These are phyloP conservation scores for Hypholoma sublateritium DNA, from an alignment of 768 basidiomycete genomes.

Conservation along the genomic window DNA sequence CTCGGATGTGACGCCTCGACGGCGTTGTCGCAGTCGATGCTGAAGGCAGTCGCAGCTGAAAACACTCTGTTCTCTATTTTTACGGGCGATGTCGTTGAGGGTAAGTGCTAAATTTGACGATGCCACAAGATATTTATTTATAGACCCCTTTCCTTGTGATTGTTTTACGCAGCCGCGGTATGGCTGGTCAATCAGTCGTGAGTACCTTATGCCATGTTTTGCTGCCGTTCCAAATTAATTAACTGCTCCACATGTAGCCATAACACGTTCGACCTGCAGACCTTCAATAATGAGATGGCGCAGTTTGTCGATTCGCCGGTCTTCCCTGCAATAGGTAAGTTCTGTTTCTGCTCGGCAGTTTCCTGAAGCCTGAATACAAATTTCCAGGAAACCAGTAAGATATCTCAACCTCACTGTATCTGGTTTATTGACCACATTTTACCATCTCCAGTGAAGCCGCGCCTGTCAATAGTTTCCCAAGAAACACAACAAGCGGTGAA, in stretches of 20 bases:
- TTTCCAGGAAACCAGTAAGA: conserved; percentile 50
- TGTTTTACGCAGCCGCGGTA: conserved; percentile 37
- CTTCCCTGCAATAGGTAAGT: conserved; percentile 49
- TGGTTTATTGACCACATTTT: neutral
- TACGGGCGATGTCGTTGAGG: conserved; percentile 66
- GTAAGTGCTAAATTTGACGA: conserved; percentile 24
- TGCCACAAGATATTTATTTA: neutral
- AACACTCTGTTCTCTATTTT: conserved; percentile 53
- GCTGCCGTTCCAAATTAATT: neutral
- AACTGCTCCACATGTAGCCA: conserved; percentile 27
- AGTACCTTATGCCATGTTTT: conserved; percentile 12
- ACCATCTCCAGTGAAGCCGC: conserved; percentile 46
- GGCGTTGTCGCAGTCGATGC: conserved; percentile 48
- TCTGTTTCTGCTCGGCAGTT: neutral
- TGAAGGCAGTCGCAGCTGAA: conserved; percentile 38
- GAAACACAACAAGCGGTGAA: conserved; percentile 35
- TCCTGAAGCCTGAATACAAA: neutral
- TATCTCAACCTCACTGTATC: neutral
- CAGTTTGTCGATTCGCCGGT: conserved; percentile 39
- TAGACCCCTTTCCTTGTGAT: neutral
- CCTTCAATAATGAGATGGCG: conserved; percentile 47
- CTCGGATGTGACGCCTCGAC: conserved; percentile 54
- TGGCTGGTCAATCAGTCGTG: conserved; percentile 49
- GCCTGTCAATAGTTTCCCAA: conserved; percentile 60
- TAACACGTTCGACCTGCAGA: conserved; percentile 42